Percentiles rank a stretch among this genome's conserved stretches.
phyloP scores from a whole-genome alignment of 2,329 filamentous ascomycete genomes.

The Colletotrichum tropicicola region DNA sequence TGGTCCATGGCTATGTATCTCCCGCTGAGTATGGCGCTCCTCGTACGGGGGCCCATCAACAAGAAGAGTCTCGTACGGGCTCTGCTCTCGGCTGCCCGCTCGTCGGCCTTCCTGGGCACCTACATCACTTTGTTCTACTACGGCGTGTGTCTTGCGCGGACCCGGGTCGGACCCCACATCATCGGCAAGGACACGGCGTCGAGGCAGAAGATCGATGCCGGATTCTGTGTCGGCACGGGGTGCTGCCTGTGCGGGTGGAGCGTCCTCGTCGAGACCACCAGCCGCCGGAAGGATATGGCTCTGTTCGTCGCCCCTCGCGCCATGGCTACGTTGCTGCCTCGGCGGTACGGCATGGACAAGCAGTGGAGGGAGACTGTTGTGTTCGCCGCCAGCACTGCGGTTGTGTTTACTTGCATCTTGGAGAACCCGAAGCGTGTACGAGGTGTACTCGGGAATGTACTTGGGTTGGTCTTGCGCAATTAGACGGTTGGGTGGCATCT shows the following conservation, averaged over 20 bases:
- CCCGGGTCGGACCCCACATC: constrained; percentile 75
- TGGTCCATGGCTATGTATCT: constrained; percentile 82
- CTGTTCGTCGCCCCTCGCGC: constrained; percentile 85
- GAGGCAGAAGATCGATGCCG: constrained; percentile 64
- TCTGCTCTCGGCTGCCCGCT: constrained; percentile 69
- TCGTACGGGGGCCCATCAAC: constrained; percentile 59
- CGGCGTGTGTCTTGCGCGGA: constrained; percentile 81
- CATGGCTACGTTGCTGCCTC: constrained; percentile 76
- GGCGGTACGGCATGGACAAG: constrained; percentile 69
- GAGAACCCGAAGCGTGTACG: constrained; percentile 72
- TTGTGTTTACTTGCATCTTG: constrained; percentile 73
- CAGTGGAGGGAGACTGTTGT: constrained; percentile 73
- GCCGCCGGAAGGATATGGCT: constrained; percentile 76
- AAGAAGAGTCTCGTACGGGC: constrained; percentile 56
- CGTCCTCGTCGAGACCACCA: constrained; percentile 74
- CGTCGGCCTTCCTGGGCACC: constrained; percentile 79
- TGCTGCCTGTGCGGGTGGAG: constrained; percentile 85
- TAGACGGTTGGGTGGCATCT: constrained; percentile 30
- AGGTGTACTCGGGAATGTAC: constrained; percentile 72
- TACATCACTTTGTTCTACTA: constrained; percentile 89
- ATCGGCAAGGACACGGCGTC: constrained; percentile 60
- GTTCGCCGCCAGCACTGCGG: constrained; percentile 74
- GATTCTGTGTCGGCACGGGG: constrained; percentile 75
- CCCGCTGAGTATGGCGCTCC: constrained; percentile 75
- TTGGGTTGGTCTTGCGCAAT: constrained; percentile 58